Base-by-base conservation (phyloP, 208 protist genomes). In the Acanthamoeba triangularis region DNA sequence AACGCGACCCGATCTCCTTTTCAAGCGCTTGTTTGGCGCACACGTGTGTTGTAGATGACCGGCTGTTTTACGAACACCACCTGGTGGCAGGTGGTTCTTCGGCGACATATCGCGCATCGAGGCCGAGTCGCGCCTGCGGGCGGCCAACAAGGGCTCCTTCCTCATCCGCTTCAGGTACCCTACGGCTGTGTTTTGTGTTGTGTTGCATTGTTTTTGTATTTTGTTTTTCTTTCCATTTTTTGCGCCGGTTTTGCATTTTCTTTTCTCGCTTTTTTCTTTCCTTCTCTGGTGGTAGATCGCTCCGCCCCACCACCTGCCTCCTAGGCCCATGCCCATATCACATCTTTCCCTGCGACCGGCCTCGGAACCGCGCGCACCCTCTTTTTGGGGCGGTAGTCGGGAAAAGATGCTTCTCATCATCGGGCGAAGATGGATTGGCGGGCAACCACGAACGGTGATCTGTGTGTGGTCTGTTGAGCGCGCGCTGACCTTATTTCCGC, bases 111-210 rank as follows among this genome's bases (percentile, higher is more conserved):
- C 61, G 37, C 52, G 54, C 20, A 74, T 59, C 87, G 87, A 93
- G 47, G 87, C 87, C 23, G 87, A 93, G 59, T 65, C 87, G 33
- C 87, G 54, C 47, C 37, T 93, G 52, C 59, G 87, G 5, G 87
- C 59, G 35, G 47, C 33, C 25, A 93, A 65, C 28, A 93, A 74
- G 59, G 87, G 87, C 35, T 25, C 87, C 61, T 93, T 76, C 56
- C 87, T 93, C 61, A 74, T 93, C n/a, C 87, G 87, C 18, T 93
- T 93, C 59, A 93, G 87, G 80, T 90, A 61, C 80, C 30, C n/a
- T 37, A 76, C 67, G 4, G 2, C 10, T 25, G 6, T 63, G 18
- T 65, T 37, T 10, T 33, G 20, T 88, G 4, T 41, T 16, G 69
- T 41, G 4, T 52, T 52, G 49, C 11, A 11, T 52, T 52, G 7